phyloP scores from a whole-genome alignment of 306 rosid genomes.

The Quercus rubra region DNA sequence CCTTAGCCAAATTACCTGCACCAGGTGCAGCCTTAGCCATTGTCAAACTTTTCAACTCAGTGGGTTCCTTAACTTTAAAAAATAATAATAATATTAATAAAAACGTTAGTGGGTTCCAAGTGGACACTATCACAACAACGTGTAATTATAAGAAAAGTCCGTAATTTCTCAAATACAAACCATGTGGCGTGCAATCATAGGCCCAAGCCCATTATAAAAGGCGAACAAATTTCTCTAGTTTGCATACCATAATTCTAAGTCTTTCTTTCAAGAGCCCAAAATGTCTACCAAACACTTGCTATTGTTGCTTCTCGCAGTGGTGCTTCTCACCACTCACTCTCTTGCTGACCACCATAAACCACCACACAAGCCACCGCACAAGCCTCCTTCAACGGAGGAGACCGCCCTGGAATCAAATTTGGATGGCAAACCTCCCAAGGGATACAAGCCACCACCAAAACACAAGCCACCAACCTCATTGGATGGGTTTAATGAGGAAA shows the following conservation, averaged over 20 bases:
- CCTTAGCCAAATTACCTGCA: not conserved
- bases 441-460: slow-evolving; percentile 2
- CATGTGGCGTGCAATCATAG: not conserved
- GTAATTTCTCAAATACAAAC: not conserved
- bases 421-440: not conserved
- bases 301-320: slow-evolving; percentile 28
- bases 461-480: not conserved
- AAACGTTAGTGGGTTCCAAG: not conserved
- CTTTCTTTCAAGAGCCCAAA: not conserved
- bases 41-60: not conserved
- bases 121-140: not conserved
- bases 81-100: not conserved
- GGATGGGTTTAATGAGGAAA: not conserved
- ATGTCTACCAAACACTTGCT: slow-evolving; percentile 23
- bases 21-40: not conserved
- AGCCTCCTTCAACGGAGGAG: not conserved
- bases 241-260: not conserved
- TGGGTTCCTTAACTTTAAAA: not conserved
- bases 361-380: slow-evolving; percentile 5
- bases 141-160: too few relatives aligned
- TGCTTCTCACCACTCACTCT: slow-evolving; percentile 22
- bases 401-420: not conserved
- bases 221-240: not conserved
- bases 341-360: slow-evolving; percentile 7
- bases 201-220: slow-evolving; percentile 19